These are phyloP conservation scores for Arxiozyma telluris DNA, from an alignment of 1,139 yeast genomes.

Conservation along the genomic window DNA sequence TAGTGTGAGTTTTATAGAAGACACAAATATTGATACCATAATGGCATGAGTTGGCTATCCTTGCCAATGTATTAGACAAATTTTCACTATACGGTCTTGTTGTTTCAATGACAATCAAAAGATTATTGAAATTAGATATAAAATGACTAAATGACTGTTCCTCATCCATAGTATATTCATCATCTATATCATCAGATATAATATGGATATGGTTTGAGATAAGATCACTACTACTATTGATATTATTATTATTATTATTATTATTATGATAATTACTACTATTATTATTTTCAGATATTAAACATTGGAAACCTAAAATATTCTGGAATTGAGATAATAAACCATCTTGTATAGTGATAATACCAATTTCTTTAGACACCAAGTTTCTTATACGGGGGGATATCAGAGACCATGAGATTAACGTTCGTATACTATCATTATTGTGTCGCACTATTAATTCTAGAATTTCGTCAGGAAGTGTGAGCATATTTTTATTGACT, in stretches of 20 bases:
- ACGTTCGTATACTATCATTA: slow-evolving; percentile 9
- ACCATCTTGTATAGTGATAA: slow-evolving; percentile 11
- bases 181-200: slow-evolving; percentile 5
- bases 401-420: slow-evolving; percentile 13
- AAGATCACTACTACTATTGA: neutral
- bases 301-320: slow-evolving; percentile 7
- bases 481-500: neutral
- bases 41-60: slow-evolving; percentile 10
- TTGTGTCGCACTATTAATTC: slow-evolving; percentile 9
- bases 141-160: slow-evolving; percentile 1
- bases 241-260: neutral
- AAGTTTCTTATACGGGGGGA: slow-evolving; percentile 5
- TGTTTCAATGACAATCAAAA: slow-evolving; percentile 11
- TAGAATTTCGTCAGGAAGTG: slow-evolving; percentile 11
- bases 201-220: slow-evolving; percentile 6
- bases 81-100: slow-evolving; percentile 10
- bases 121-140: slow-evolving; percentile 3
- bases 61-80: slow-evolving; percentile 8
- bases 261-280: too few relatives aligned
- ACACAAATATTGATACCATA: slow-evolving; percentile 16
- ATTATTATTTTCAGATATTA: slow-evolving; percentile 3
- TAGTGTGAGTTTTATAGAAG: slow-evolving; percentile 18
- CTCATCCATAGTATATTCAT: neutral
- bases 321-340: neutral
- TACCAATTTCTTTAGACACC: slow-evolving; percentile 6